Evolutionary conservation across 306 rosid species (phyloP).

Genomic region (Prunus davidiana): DNA sequence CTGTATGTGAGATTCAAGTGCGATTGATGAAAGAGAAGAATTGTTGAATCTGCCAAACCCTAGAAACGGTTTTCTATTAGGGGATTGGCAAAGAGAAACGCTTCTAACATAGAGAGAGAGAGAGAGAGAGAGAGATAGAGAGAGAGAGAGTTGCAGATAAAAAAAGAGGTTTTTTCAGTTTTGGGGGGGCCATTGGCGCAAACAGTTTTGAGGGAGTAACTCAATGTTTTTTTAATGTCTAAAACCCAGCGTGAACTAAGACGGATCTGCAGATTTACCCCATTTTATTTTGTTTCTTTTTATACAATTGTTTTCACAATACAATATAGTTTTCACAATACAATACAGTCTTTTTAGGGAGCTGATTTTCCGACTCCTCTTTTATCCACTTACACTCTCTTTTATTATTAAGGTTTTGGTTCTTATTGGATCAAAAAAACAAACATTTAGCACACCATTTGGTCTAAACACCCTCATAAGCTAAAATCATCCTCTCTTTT

Average conservation of each 20-base stretch:
- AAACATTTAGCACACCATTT: no score
- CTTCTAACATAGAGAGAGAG: background rate
- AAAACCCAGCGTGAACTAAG: background rate
- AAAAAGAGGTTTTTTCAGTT: background rate
- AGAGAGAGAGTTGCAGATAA: background rate
- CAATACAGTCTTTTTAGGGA: no score
- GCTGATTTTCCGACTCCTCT: no score
- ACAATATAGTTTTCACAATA: no score
- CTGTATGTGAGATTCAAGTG: background rate
- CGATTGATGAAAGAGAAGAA: background rate
- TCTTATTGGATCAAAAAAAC: no score
- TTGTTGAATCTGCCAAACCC: constrained; percentile 23
- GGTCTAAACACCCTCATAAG: no score
- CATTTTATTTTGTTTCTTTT: no score
- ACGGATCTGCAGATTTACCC: background rate
- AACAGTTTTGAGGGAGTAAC: background rate
- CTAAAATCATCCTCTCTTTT: no score
- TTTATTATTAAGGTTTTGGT: no score
- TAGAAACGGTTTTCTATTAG: constrained; percentile 10
- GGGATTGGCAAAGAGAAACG: constrained; percentile 1
- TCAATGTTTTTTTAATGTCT: background rate
- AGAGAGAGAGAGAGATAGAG: no score
- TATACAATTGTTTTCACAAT: no score
- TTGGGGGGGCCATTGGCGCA: background rate
- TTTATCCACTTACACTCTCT: no score